Percentiles rank a stretch among this genome's conserved stretches.
Conservation (phyloP, 768 basidiomycete species). For the Auriculariales sp. region DNA sequence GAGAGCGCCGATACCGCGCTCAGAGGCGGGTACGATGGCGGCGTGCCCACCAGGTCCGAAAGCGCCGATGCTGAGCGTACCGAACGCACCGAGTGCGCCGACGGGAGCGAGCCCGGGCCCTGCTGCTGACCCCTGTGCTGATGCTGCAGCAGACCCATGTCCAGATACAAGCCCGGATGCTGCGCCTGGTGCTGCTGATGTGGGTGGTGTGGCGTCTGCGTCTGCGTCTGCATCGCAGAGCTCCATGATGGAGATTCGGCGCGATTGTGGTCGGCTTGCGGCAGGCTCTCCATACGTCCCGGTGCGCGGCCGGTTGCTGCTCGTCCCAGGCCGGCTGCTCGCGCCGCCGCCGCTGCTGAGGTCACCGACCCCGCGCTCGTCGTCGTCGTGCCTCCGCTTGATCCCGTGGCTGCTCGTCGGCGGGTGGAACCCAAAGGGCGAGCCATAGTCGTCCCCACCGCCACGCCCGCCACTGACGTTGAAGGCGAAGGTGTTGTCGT, state of each 20-base stretch:
- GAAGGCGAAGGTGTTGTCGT: neutral
- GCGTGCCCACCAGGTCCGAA: no score
- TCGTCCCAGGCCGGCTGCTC: conserved; percentile 1
- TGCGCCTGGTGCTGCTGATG: conserved; percentile 12
- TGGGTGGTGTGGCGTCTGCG: conserved; percentile 19
- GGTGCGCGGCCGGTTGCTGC: neutral
- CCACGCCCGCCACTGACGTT: conserved; percentile 1
- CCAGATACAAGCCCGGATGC: neutral
- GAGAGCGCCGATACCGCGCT: no score
- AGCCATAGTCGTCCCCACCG: conserved; percentile 12
- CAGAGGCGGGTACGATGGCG: no score
- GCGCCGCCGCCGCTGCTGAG: neutral
- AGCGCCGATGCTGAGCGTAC: no score
- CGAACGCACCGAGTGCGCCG: conserved; percentile 30
- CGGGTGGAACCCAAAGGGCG: conserved; percentile 70
- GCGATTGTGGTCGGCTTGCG: conserved; percentile 66
- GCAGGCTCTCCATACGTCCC: conserved; percentile 10
- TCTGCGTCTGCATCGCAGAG: conserved; percentile 57
- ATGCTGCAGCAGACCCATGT: neutral
- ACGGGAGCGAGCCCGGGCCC: conserved; percentile 30
- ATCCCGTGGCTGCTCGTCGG: conserved; percentile 23
- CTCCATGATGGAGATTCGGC: conserved; percentile 74
- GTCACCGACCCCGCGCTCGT: conserved; percentile 12
- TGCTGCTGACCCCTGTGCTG: conserved; percentile 19
- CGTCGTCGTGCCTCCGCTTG: conserved; percentile 8